Percentiles rank a stretch among this genome's conserved stretches.
Conservation (phyloP, 2,329 filamentous ascomycete species). For the Gaeumannomyces sp. region DNA sequence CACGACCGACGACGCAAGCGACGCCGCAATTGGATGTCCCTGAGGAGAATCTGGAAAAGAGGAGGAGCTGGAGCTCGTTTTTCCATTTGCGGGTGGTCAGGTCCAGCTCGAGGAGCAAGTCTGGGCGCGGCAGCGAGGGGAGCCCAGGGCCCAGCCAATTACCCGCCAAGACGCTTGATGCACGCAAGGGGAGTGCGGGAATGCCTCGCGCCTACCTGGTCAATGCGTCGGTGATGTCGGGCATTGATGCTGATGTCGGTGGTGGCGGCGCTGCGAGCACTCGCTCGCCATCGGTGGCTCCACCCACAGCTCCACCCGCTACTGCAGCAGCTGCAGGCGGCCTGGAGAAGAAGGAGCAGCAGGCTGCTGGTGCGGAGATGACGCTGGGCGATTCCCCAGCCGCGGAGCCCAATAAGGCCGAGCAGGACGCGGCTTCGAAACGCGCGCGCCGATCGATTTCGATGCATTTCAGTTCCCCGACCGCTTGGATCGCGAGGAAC, state of each 20-base stretch:
- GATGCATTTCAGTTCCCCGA: conserved; percentile 52
- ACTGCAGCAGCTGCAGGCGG: conserved; percentile 5
- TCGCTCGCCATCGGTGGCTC: conserved; percentile 6
- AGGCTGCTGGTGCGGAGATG: neutral
- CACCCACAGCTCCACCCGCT: conserved; percentile 8
- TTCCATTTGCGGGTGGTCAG: conserved; percentile 41
- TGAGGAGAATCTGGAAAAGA: conserved; percentile 13
- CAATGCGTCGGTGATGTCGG: conserved; percentile 22
- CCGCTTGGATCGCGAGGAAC: conserved; percentile 49
- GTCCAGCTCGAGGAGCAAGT: conserved; percentile 21
- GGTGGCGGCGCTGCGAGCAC: conserved; percentile 3
- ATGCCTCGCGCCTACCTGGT: conserved; percentile 30
- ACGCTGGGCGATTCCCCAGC: conserved; percentile 2
- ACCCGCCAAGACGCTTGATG: conserved; percentile 25
- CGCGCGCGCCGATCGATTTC: conserved; percentile 49
- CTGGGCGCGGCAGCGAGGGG: conserved; percentile 23
- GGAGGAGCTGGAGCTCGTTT: conserved; percentile 47
- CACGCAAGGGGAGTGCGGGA: conserved; percentile 17
- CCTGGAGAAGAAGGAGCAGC: neutral
- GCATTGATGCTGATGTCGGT: conserved; percentile 5
- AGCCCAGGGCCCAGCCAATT: conserved; percentile 26
- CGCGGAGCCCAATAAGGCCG: conserved; percentile 13
- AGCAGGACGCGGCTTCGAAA: conserved; percentile 37
- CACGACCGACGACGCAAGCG: conserved; percentile 16
- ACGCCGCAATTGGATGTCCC: conserved; percentile 11